phyloP scores from a whole-genome alignment of 345 rosid species.

The Psidium friedrichsthalianum region DNA sequence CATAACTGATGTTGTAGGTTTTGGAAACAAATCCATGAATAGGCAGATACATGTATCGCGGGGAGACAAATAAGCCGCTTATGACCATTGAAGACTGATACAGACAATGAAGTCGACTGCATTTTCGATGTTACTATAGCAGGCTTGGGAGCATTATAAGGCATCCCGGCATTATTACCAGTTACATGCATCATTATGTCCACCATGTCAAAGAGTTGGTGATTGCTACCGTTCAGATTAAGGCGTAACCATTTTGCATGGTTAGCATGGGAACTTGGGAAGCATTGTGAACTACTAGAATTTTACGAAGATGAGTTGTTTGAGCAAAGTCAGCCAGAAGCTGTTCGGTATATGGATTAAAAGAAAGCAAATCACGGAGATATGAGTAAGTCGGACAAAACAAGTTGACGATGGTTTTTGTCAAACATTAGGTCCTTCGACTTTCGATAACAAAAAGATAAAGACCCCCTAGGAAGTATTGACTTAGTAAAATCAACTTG shows the following conservation, averaged over 20 bases:
- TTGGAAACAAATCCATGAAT: background rate
- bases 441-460: background rate
- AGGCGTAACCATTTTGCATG: background rate
- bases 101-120: background rate
- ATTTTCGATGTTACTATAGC: background rate
- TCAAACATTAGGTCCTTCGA: background rate
- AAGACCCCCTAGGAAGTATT: background rate
- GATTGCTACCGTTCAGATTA: background rate
- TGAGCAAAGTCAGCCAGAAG: background rate
- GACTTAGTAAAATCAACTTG: background rate
- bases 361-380: background rate
- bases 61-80: background rate
- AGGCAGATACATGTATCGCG: background rate
- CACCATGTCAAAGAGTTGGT: background rate
- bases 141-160: background rate
- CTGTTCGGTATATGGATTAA: background rate
- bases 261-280: background rate
- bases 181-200: background rate
- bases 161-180: background rate
- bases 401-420: background rate
- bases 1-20: background rate
- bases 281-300: background rate
- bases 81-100: background rate
- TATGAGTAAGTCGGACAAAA: background rate
- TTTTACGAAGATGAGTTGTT: background rate